Percentiles rank a stretch among this genome's conserved stretches.
Conservation (phyloP, 192 early-diverging fungal species). For the Oehlia diaphana region DNA sequence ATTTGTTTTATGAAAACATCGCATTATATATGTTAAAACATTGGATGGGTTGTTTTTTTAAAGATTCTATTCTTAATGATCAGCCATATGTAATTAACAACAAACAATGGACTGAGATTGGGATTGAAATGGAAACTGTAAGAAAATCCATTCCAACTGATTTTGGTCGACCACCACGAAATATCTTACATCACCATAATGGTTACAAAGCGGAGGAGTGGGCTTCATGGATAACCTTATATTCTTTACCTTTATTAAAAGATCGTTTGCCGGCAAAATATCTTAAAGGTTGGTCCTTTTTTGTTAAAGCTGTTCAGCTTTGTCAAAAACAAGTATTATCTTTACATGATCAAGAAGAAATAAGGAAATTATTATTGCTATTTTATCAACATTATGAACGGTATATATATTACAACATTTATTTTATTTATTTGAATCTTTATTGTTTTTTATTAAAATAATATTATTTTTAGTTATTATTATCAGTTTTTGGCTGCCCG, state of each 20-base stretch:
- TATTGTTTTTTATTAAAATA: too few relatives aligned
- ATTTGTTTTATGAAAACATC: constrained; percentile 12
- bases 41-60: neutral
- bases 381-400: constrained; percentile 1
- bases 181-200: neutral
- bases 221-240: neutral
- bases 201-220: neutral
- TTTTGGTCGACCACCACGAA: neutral
- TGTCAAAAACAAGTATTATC: constrained; percentile 5
- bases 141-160: neutral
- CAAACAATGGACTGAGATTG: neutral
- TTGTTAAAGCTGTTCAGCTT: neutral
- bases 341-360: neutral
- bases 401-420: neutral
- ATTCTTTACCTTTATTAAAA: neutral
- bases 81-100: neutral
- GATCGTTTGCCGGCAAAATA: neutral
- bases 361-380: neutral
- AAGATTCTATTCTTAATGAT: neutral
- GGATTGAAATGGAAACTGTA: neutral
- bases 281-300: neutral
- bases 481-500: neutral
- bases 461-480: neutral
- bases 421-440: too few relatives aligned
- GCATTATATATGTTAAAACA: neutral